Evolutionary conservation across 2,329 filamentous ascomycete species (phyloP).

Genomic region (Aspergillus quadrilineatus): DNA sequence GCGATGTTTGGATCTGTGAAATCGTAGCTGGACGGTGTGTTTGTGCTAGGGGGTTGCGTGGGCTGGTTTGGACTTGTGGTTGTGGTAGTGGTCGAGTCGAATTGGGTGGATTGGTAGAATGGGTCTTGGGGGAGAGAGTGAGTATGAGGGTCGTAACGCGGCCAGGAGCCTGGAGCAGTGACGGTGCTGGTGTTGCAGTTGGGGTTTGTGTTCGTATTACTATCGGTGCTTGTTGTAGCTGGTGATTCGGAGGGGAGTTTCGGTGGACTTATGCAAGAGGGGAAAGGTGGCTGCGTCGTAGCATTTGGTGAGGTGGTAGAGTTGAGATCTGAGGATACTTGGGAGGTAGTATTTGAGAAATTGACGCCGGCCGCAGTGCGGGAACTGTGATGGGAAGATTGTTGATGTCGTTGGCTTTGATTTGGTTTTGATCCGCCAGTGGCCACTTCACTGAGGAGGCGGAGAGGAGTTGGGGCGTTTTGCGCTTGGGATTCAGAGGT

Average conservation of each 20-base stretch:
- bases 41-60: not conserved
- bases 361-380: not conserved
- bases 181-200: not conserved
- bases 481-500: not conserved
- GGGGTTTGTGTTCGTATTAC: not conserved
- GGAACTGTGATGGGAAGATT: conserved; percentile 7
- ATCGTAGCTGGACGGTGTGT: too few relatives aligned
- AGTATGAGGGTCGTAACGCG: conserved; percentile 8
- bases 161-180: conserved; percentile 10
- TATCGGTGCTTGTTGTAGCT: not conserved
- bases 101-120: conserved; percentile 10
- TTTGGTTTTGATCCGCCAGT: conserved; percentile 29
- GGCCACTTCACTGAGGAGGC: conserved; percentile 44
- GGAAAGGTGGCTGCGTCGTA: conserved; percentile 11
- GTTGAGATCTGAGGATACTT: conserved; percentile 13
- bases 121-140: conserved; percentile 6
- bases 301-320: not conserved
- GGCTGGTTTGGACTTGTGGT: conserved; percentile 6
- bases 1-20: not conserved
- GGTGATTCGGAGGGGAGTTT: not conserved
- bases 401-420: conserved; percentile 4
- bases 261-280: not conserved
- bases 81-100: not conserved
- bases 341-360: not conserved
- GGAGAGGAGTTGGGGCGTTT: conserved; percentile 31